Evolutionary conservation across 805 yeast genomes (phyloP).

Genomic region (Saturnispora galanensis): DNA sequence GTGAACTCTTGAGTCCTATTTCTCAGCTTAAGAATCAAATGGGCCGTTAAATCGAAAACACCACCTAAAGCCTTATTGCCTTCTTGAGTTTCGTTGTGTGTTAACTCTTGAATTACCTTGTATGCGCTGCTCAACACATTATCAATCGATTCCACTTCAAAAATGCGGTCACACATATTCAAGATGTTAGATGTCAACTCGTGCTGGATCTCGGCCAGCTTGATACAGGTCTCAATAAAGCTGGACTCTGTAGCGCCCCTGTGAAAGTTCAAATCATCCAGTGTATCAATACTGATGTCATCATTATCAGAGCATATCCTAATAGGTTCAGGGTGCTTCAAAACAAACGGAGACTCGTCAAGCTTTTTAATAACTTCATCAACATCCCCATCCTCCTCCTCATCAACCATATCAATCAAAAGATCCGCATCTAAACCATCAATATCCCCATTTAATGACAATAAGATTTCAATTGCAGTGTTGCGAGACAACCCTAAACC

Average conservation of each 20-base stretch:
- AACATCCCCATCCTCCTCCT: slow-evolving; percentile 15
- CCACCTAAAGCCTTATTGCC: slow-evolving; percentile 21
- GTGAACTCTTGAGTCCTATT: neutral
- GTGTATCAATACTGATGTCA: slow-evolving; percentile 23
- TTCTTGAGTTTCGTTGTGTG: slow-evolving; percentile 17
- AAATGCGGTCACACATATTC: slow-evolving; percentile 30
- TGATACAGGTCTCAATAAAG: slow-evolving; percentile 34
- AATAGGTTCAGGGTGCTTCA: slow-evolving; percentile 23
- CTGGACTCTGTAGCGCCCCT: slow-evolving; percentile 29
- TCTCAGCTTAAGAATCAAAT: slow-evolving; percentile 2
- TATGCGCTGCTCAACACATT: slow-evolving; percentile 30
- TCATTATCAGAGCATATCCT: slow-evolving; percentile 26
- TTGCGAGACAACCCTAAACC: slow-evolving; percentile 24
- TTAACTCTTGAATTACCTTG: slow-evolving; percentile 28
- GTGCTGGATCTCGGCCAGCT: slow-evolving; percentile 36
- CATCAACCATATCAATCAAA: slow-evolving; percentile 19
- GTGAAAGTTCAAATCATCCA: slow-evolving; percentile 32
- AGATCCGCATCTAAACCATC: slow-evolving; percentile 11
- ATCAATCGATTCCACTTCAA: slow-evolving; percentile 24
- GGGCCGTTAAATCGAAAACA: slow-evolving; percentile 1
- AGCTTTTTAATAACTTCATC: slow-evolving; percentile 9
- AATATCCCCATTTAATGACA: slow-evolving; percentile 17
- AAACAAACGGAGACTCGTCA: slow-evolving; percentile 13
- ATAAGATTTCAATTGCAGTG: slow-evolving; percentile 23
- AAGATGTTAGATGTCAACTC: slow-evolving; percentile 26